Conservation (phyloP, 2,329 filamentous ascomycete genomes). For the Penicillium sp. region DNA sequence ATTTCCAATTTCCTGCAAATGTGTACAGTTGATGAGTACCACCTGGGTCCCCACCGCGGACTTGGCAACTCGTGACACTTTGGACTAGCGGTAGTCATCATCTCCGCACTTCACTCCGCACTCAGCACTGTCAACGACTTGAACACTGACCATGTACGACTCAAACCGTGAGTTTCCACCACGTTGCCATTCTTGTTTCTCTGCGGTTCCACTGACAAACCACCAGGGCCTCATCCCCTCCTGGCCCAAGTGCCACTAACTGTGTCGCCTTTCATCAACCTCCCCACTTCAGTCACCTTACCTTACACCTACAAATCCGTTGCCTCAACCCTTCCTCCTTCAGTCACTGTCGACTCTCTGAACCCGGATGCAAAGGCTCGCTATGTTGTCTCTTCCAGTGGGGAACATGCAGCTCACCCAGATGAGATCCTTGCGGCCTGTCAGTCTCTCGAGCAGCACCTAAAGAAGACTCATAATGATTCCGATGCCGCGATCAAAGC, state of each 20-base stretch:
- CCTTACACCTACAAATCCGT: slow-evolving; percentile 95
- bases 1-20: too few species aligned
- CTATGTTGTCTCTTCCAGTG: slow-evolving; percentile 78
- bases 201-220: neutral
- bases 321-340: slow-evolving; percentile 81
- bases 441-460: slow-evolving; percentile 74
- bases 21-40: too few species aligned
- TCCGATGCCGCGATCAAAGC: slow-evolving; percentile 67
- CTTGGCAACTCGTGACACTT: neutral
- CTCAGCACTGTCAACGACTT: neutral
- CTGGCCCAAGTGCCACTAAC: slow-evolving; percentile 91
- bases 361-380: slow-evolving; percentile 55
- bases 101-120: neutral
- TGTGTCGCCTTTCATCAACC: slow-evolving; percentile 89
- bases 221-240: slow-evolving; percentile 75
- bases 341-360: slow-evolving; percentile 60
- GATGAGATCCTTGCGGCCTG: slow-evolving; percentile 85
- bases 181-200: neutral
- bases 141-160: slow-evolving; percentile 46
- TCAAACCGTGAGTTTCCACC: slow-evolving; percentile 44
- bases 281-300: slow-evolving; percentile 86
- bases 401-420: slow-evolving; percentile 82
- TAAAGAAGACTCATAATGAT: slow-evolving; percentile 69
- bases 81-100: too few species aligned
- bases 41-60: too few species aligned